Conservation (phyloP, 441 rosid species). For the Corymbia calophylla region DNA sequence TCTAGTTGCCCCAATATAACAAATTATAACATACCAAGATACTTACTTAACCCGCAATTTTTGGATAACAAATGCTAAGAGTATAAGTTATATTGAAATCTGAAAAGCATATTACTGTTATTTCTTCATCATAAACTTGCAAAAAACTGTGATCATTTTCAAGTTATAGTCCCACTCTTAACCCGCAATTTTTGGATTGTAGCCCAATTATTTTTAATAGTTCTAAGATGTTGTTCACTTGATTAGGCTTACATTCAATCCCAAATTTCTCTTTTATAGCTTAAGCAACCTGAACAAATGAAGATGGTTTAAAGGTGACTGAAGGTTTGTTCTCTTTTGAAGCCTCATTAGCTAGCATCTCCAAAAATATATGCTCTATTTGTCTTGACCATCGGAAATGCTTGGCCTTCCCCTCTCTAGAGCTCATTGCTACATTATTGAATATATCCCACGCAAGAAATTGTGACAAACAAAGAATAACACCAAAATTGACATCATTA, state of each 20-base stretch:
- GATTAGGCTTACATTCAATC: background rate
- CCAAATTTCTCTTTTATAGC: background rate
- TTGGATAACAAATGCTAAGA: background rate
- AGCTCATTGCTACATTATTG: background rate
- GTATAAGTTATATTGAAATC: background rate
- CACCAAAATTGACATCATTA: background rate
- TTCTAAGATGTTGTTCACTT: background rate
- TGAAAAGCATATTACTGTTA: background rate
- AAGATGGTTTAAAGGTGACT: background rate
- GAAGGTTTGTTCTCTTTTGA: background rate
- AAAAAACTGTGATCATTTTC: background rate
- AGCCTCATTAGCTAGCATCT: background rate
- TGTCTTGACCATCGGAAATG: fast-evolving
- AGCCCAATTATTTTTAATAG: background rate
- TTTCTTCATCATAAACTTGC: no score
- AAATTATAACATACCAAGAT: no score
- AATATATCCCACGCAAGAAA: background rate
- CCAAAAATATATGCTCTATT: background rate
- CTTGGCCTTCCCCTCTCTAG: background rate
- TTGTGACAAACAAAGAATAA: background rate
- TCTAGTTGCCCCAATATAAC: background rate
- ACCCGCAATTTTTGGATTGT: no score
- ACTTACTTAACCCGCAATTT: background rate
- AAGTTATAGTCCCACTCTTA: background rate
- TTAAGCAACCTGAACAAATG: background rate